Evolutionary conservation across 2,329 filamentous ascomycete genomes (phyloP), one percentile per base, ranked within the genome.

Genomic region (Hymenoscyphus occultus): DNA sequence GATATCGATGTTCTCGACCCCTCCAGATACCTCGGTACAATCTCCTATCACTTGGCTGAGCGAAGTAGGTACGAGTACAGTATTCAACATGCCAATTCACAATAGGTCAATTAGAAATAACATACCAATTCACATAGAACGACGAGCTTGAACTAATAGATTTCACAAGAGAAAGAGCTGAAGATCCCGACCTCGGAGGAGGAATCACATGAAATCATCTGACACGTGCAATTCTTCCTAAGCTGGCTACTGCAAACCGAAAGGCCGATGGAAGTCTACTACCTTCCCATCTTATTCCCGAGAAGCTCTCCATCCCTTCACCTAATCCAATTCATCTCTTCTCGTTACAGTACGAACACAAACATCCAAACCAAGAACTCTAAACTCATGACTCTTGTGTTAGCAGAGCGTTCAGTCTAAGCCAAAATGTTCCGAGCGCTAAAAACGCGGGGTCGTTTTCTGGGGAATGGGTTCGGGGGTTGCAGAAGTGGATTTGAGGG

Each of bases 381-480:
- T 51, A 54, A 13, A 3, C 13, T 28, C 48, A 54, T 54, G 48
- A 54, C 48, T 19, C 42, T 22, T 48, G n/a, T 9, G 16, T 48
- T 48, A 12, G 19, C 16, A 48, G 9, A 48, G 3, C 6, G 6
- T 3, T 9, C 9, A 22, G 45, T 5, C 19, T 7, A 22, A 48
- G 7, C n/a, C 4, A 48, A 51, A 7, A 62, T 62, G 60, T 35
- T 62, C 40, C 48, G 35, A 16, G 42, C 2, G 6, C 12, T 5
- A 7, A 28, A 60, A 42, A 19, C 60, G 68, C 71, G 68, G 66
- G 68, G 67, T 70, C 56, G 57, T 58, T 32, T 32, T 59, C 14
- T 13, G 56, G 56, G 31, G 42, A 60, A 62, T 19, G 9, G 2
- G 35, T 35, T 35, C 35, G 35, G 35, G 35, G 35, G 5, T 35